Percentiles rank a stretch among this genome's conserved stretches.
These are phyloP conservation scores for Saussurea involucrata DNA, from an alignment of 129 eudicot genomes.

Conservation along the genomic window DNA sequence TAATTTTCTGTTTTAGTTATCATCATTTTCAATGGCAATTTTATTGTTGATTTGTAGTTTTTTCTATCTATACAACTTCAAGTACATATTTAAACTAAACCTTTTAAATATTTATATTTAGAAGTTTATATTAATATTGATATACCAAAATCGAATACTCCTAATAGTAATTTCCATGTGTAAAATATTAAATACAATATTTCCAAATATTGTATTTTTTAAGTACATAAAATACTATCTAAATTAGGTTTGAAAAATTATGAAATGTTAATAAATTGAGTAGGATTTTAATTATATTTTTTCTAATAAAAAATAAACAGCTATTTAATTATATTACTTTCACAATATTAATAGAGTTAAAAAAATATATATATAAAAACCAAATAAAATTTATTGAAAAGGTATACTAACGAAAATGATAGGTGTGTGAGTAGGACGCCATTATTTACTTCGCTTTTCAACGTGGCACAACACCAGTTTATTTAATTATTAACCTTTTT, in stretches of 20 bases:
- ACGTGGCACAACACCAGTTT: slow-evolving; percentile 2
- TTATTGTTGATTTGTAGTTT: background rate
- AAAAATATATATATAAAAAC: background rate
- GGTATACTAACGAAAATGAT: background rate
- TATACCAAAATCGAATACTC: too few relatives aligned
- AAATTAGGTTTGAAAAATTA: background rate
- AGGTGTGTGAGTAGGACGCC: slow-evolving; percentile 10
- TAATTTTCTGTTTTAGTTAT: background rate
- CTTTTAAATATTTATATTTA: too few relatives aligned
- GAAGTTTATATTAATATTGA: too few relatives aligned
- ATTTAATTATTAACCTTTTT: background rate
- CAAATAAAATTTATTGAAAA: background rate
- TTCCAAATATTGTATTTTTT: background rate
- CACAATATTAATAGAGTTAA: background rate
- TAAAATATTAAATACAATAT: background rate
- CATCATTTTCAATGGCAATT: background rate
- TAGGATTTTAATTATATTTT: too few relatives aligned
- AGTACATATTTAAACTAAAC: too few relatives aligned
- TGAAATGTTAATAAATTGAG: background rate
- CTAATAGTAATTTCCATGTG: too few relatives aligned
- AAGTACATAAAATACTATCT: too few relatives aligned
- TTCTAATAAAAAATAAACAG: background rate
- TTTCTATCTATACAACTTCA: too few relatives aligned
- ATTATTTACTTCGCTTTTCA: slow-evolving; percentile 1
- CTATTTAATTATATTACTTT: background rate